These are phyloP conservation scores for Mycena galericulata DNA, from an alignment of 768 basidiomycete species.

Conservation along the genomic window DNA sequence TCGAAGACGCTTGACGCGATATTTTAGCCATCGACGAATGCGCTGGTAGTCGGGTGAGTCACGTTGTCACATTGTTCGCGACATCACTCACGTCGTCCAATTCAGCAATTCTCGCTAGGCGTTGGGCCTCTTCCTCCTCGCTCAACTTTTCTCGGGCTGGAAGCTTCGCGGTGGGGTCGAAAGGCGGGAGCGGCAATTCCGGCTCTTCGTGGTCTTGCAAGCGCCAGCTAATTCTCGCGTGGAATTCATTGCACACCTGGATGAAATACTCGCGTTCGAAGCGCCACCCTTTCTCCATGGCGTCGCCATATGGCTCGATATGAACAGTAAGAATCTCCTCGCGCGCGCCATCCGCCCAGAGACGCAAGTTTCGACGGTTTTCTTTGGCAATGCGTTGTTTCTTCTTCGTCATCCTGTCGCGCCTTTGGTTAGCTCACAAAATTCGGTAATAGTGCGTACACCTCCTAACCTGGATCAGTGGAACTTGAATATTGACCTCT, in stretches of 20 bases:
- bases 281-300: background rate
- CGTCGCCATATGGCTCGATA: conserved; percentile 15
- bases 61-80: background rate
- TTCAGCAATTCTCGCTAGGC: background rate
- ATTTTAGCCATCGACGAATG: too few relatives aligned
- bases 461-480: too few relatives aligned
- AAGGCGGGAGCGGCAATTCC: background rate
- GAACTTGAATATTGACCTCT: too few relatives aligned
- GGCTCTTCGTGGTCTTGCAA: conserved; percentile 3
- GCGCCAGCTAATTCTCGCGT: conserved; percentile 7
- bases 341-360: too few relatives aligned
- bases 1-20: too few relatives aligned
- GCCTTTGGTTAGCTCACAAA: too few relatives aligned
- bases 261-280: background rate
- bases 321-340: too few relatives aligned
- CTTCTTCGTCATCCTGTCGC: too few relatives aligned
- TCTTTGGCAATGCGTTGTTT: too few relatives aligned
- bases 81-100: background rate
- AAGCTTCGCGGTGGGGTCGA: background rate
- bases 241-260: background rate
- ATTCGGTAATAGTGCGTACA: too few relatives aligned
- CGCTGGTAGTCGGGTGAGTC: background rate
- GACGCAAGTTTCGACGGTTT: too few relatives aligned
- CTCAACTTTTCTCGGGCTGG: too few relatives aligned
- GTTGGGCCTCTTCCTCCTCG: background rate